Percentiles rank a stretch among this genome's conserved stretches.
phyloP scores from a whole-genome alignment of 352 stramenopile species.

The Hyaloperonospora brassicae region DNA sequence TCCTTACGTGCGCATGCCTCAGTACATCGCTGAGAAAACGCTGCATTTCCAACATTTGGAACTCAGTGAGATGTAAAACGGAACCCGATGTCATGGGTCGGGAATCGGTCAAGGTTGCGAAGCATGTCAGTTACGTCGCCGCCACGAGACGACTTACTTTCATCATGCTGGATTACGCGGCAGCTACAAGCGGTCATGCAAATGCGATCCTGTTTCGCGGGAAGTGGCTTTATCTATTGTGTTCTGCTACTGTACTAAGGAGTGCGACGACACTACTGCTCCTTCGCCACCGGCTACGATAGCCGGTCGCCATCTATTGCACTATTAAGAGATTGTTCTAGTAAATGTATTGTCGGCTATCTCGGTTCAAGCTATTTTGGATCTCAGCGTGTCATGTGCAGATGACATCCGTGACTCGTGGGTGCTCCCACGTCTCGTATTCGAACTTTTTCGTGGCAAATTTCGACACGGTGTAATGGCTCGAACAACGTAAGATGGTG shows the following conservation, averaged over 20 bases:
- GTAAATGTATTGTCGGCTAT: not conserved
- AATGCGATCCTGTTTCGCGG: not conserved
- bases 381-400: too few relatives aligned
- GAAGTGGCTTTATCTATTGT: not conserved
- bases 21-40: slow-evolving; percentile 1
- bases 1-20: not conserved
- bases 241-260: not conserved
- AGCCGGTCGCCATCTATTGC: not conserved
- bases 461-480: too few relatives aligned
- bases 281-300: not conserved
- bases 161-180: too few relatives aligned
- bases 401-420: too few relatives aligned
- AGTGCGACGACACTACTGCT: not conserved
- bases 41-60: not conserved
- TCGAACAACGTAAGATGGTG: too few relatives aligned
- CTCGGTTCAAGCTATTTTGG: not conserved
- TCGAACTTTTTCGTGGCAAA: too few relatives aligned
- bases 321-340: not conserved
- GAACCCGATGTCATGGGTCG: not conserved
- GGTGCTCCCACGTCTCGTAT: too few relatives aligned
- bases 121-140: not conserved
- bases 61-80: not conserved
- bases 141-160: too few relatives aligned
- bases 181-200: too few relatives aligned
- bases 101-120: not conserved